Percentiles rank a stretch among this genome's conserved stretches.
These are phyloP conservation scores for Lactarius psammicola DNA, from an alignment of 768 basidiomycete species.

Conservation along the genomic window DNA sequence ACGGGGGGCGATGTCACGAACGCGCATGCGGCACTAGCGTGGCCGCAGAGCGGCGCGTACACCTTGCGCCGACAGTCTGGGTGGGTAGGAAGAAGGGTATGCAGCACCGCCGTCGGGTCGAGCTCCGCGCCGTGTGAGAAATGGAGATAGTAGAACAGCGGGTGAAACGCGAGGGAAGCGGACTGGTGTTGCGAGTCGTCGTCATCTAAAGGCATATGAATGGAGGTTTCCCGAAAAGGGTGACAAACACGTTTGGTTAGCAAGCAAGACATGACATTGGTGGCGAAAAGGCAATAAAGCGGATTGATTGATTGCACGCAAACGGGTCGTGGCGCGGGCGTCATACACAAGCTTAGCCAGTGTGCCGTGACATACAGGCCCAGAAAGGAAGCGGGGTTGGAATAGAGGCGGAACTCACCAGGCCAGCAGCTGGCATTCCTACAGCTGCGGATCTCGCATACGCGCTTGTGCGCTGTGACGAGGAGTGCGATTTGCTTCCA, in stretches of 20 bases:
- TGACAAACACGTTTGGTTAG: neutral
- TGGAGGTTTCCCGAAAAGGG: neutral
- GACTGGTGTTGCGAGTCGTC: conserved; percentile 16
- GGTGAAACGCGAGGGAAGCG: conserved; percentile 27
- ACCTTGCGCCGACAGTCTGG: conserved; percentile 27
- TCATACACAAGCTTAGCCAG: neutral
- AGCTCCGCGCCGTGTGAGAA: conserved; percentile 24
- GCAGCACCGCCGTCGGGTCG: conserved; percentile 22
- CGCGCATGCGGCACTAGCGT: conserved; percentile 25
- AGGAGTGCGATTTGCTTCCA: conserved; percentile 27
- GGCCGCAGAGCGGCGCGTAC: conserved; percentile 26
- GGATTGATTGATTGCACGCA: neutral
- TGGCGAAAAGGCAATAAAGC: neutral
- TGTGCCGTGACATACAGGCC: neutral
- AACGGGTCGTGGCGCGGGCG: neutral
- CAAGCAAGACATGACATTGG: neutral
- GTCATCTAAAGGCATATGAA: neutral
- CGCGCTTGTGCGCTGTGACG: conserved; percentile 23
- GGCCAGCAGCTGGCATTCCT: conserved; percentile 26
- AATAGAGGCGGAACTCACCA: conserved; percentile 22
- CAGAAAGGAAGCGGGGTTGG: neutral
- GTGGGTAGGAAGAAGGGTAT: conserved; percentile 25
- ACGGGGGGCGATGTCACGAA: conserved; percentile 28
- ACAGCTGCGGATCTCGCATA: conserved; percentile 30
- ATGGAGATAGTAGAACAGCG: conserved; percentile 28